These are phyloP conservation scores for Thraustochytrium sp. DNA, from an alignment of 352 stramenopile species.

Conservation along the genomic window DNA sequence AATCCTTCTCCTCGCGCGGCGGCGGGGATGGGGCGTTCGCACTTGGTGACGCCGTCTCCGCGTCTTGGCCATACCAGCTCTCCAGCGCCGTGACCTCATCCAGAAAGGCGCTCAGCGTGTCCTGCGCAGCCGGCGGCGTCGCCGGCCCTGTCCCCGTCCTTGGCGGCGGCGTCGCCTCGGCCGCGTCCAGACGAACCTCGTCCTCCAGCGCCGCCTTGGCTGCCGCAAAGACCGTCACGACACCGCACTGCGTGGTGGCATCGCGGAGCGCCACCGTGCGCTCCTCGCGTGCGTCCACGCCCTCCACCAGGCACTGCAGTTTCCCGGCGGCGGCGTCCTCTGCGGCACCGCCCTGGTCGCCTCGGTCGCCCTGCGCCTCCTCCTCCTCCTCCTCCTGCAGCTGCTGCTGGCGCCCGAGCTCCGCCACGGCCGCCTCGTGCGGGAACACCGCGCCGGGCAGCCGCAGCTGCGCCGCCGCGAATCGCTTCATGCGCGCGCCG, in stretches of 20 bases:
- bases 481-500: not conserved
- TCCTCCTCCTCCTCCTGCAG: not conserved
- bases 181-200: not conserved
- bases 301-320: not conserved
- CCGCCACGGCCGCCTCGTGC: too few relatives aligned
- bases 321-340: not conserved
- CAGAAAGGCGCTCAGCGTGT: not conserved
- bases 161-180: not conserved
- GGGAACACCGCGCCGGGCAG: not conserved
- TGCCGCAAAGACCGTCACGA: not conserved
- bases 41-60: not conserved
- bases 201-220: not conserved
- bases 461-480: not conserved
- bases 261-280: not conserved
- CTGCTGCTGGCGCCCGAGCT: too few relatives aligned
- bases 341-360: not conserved
- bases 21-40: too few relatives aligned
- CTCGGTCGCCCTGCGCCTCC: not conserved
- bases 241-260: not conserved
- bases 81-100: not conserved
- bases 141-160: not conserved
- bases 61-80: not conserved
- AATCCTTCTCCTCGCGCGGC: too few relatives aligned
- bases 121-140: not conserved
- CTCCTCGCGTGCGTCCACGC: not conserved